Evolutionary conservation across 2,329 filamentous ascomycete genomes (phyloP).

Genomic region (Chalara sp.): DNA sequence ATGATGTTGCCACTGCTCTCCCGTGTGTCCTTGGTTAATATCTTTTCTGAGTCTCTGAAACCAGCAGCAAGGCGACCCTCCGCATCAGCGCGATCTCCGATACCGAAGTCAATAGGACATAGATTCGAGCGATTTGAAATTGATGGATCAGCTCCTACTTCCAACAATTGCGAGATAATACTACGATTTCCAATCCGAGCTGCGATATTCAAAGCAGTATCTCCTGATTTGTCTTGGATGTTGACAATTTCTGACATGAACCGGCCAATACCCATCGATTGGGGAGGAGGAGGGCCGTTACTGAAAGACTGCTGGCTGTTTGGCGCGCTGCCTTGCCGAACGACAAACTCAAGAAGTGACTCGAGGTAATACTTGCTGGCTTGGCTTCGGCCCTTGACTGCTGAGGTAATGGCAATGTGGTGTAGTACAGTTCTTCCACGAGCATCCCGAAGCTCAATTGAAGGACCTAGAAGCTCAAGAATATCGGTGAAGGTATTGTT

Average conservation of each 20-base stretch:
- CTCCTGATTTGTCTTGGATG: conserved; percentile 85
- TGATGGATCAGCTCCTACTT: conserved; percentile 89
- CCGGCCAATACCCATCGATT: conserved; percentile 70
- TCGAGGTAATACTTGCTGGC: conserved; percentile 96
- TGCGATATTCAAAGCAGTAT: conserved; percentile 90
- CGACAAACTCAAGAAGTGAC: conserved; percentile 87
- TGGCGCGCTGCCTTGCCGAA: conserved; percentile 68
- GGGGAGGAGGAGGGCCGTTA: conserved; percentile 16
- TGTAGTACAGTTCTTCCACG: conserved; percentile 89
- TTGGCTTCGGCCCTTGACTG: conserved; percentile 84
- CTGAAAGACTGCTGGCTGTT: conserved; percentile 39
- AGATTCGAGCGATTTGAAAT: conserved; percentile 88
- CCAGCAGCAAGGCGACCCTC: conserved; percentile 34
- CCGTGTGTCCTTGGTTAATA: conserved; percentile 47
- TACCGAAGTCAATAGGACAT: conserved; percentile 88
- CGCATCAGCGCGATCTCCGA: conserved; percentile 56
- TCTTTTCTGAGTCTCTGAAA: conserved; percentile 38
- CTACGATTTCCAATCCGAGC: conserved; percentile 88
- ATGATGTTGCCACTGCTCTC: conserved; percentile 78
- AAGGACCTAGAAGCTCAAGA: conserved; percentile 79
- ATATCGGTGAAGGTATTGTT: conserved; percentile 85
- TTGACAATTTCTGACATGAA: conserved; percentile 99
- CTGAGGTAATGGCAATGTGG: conserved; percentile 92
- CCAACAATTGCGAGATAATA: conserved; percentile 92
- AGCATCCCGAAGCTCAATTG: conserved; percentile 84